Conservation (phyloP, 2,329 filamentous ascomycete genomes). For the Exophiala oligosperma region DNA sequence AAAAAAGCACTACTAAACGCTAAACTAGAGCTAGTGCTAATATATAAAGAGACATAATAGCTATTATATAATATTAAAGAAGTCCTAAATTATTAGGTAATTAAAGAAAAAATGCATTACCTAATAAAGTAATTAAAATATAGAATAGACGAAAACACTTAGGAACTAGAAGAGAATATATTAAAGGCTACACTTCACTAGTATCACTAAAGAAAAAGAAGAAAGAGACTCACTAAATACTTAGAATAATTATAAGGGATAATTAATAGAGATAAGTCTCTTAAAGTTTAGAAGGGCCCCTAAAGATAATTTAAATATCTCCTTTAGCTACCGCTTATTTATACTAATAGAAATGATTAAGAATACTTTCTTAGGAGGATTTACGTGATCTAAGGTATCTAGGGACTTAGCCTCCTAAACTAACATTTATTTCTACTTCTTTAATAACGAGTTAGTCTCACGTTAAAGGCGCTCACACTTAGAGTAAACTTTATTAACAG, state of each 20-base stretch:
- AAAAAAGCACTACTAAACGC: slow-evolving; percentile 1
- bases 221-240: no score
- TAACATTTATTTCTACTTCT: no score
- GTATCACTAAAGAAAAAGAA: no score
- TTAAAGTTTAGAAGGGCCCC: no score
- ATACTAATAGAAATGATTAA: no score
- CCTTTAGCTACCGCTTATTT: no score
- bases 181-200: not conserved
- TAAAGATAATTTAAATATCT: no score
- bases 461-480: no score
- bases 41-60: not conserved
- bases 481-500: not conserved
- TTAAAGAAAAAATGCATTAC: slow-evolving; percentile 2
- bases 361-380: not conserved
- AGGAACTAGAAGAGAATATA: slow-evolving; percentile 1
- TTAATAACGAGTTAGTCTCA: no score
- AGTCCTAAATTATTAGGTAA: not conserved
- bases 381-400: not conserved
- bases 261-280: no score
- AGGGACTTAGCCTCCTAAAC: no score
- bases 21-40: not conserved
- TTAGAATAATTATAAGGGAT: no score
- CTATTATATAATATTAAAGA: not conserved
- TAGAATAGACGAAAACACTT: slow-evolving; percentile 6
- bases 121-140: slow-evolving; percentile 17